Percentiles rank a stretch among this genome's conserved stretches.
Conservation (phyloP, 2,329 filamentous ascomycete species). For the Claviceps sp. region DNA sequence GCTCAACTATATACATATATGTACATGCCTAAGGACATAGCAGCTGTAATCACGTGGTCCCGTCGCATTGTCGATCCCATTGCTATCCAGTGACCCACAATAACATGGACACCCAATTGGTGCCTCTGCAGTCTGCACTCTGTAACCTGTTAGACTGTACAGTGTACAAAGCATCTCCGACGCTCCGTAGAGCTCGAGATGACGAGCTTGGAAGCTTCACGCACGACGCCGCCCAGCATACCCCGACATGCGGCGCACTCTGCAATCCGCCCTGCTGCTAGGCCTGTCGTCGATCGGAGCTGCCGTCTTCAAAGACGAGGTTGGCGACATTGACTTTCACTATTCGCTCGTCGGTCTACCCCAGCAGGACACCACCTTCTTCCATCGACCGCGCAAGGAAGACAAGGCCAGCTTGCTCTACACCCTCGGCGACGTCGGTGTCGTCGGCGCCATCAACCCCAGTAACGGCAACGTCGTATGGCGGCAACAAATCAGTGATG, state of each 20-base stretch:
- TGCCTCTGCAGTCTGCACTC: too few species aligned
- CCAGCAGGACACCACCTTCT: conserved; percentile 76
- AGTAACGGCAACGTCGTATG: conserved; percentile 73
- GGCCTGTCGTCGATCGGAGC: conserved; percentile 28
- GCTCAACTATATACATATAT: too few species aligned
- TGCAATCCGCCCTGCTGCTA: conserved; percentile 24
- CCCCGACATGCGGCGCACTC: conserved; percentile 21
- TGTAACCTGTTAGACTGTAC: too few species aligned
- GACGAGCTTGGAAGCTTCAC: conserved; percentile 3
- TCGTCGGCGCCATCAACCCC: conserved; percentile 82
- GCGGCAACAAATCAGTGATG: conserved; percentile 60
- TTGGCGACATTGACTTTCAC: conserved; percentile 85
- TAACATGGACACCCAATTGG: too few species aligned
- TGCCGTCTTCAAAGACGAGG: conserved; percentile 81
- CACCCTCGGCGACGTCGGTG: conserved; percentile 70
- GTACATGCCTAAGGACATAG: too few species aligned
- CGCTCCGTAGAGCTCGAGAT: neutral
- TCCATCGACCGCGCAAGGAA: conserved; percentile 70
- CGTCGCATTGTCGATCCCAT: too few species aligned
- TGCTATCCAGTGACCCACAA: too few species aligned
- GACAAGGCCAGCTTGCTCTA: conserved; percentile 86
- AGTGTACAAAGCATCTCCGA: neutral
- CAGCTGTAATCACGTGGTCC: too few species aligned
- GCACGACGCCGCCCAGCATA: conserved; percentile 3
- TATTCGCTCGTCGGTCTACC: conserved; percentile 77